Evolutionary conservation across 352 stramenopile species (phyloP).

Genomic region (Pythium dissimile): DNA sequence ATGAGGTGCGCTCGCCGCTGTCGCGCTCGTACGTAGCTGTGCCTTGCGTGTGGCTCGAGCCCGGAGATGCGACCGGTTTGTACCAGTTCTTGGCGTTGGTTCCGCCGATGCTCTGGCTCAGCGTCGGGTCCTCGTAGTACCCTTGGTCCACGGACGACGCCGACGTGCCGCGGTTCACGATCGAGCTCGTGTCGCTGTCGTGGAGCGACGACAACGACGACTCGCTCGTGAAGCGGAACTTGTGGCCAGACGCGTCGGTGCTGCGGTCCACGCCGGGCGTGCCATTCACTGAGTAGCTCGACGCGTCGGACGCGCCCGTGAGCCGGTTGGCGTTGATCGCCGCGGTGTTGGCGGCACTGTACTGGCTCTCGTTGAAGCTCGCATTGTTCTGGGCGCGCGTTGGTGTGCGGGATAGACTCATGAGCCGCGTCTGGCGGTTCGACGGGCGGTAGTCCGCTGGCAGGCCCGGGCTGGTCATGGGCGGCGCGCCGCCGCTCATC

Average conservation of each 20-base stretch:
- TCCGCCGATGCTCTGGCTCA: conserved; percentile 13
- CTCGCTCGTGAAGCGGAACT: conserved; percentile 35
- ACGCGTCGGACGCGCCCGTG: not conserved
- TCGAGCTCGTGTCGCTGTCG: conserved; percentile 4
- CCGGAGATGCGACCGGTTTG: conserved; percentile 49
- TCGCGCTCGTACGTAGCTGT: conserved; percentile 27
- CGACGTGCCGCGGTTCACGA: conserved; percentile 23
- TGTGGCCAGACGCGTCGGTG: not conserved
- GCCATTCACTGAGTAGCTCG: conserved; percentile 4
- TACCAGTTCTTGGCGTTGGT: conserved; percentile 38
- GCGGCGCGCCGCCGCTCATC: not conserved
- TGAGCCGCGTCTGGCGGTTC: conserved; percentile 10
- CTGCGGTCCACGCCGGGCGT: conserved; percentile 2
- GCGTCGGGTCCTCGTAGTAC: conserved; percentile 26
- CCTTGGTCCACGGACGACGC: conserved; percentile 23
- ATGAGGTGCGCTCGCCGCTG: conserved; percentile 49
- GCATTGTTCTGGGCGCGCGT: conserved; percentile 5
- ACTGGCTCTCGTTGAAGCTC: conserved; percentile 3
- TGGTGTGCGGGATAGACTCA: conserved; percentile 9
- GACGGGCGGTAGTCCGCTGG: conserved; percentile 19
- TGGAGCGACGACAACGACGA: conserved; percentile 34
- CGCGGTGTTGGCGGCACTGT: not conserved
- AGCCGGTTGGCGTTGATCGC: not conserved
- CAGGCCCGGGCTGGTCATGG: conserved; percentile 18
- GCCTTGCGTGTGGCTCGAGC: conserved; percentile 22